A percentile compares a stretch with the other conserved stretches of the same genome.
Conservation (phyloP, 2,329 filamentous ascomycete genomes). For the Chaetoscypha palmicola region DNA sequence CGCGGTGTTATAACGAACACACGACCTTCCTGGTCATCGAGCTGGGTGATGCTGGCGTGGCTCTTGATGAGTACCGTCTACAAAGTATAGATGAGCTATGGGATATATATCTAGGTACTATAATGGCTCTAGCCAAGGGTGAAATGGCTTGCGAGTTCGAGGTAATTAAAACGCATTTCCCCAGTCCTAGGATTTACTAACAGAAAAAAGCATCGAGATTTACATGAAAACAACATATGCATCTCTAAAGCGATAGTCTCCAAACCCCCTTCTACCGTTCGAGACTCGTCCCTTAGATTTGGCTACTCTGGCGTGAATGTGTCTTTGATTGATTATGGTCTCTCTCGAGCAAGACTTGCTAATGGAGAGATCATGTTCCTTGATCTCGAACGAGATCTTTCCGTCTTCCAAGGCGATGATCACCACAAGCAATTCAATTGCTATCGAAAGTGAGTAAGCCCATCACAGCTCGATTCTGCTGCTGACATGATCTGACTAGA, state of each 20-base stretch:
- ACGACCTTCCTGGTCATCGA: slow-evolving; percentile 56
- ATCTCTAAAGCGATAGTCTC: slow-evolving; percentile 33
- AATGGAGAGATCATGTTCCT: slow-evolving; percentile 40
- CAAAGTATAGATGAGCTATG: slow-evolving; percentile 46
- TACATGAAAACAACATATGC: slow-evolving; percentile 60
- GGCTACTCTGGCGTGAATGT: slow-evolving; percentile 56
- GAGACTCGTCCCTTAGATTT: slow-evolving; percentile 4
- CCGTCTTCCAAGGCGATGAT: slow-evolving; percentile 53
- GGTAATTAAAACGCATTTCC: no score
- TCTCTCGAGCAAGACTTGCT: slow-evolving; percentile 50
- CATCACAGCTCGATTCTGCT: slow-evolving; percentile 40
- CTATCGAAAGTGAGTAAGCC: slow-evolving; percentile 50
- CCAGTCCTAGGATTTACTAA: no score
- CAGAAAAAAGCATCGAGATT: slow-evolving; percentile 48
- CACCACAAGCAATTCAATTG: slow-evolving; percentile 48
- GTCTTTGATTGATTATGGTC: slow-evolving; percentile 58
- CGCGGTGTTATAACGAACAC: slow-evolving; percentile 50
- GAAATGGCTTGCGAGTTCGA: slow-evolving; percentile 54
- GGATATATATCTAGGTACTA: slow-evolving; percentile 56
- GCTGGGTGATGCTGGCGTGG: slow-evolving; percentile 54
- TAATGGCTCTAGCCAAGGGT: slow-evolving; percentile 52
- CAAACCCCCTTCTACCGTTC: no score
- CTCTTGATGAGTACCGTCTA: slow-evolving; percentile 52
- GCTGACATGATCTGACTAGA: slow-evolving; percentile 41
- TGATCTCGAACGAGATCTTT: slow-evolving; percentile 53